Conservation (phyloP, 2,329 filamentous ascomycete species). For the Paecilomyces sp. region DNA sequence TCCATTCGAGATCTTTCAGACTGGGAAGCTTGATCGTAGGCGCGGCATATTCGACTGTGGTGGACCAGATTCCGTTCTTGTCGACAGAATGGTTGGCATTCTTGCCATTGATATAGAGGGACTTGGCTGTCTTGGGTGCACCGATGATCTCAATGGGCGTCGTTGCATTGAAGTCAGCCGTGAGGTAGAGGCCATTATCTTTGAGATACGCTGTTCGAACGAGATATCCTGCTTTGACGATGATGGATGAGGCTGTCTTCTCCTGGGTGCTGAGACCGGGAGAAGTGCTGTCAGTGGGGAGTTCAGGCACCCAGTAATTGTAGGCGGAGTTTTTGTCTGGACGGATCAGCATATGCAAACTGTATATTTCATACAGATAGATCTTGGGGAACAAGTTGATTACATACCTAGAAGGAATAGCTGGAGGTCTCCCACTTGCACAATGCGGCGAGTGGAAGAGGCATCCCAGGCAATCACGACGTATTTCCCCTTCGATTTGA, state of each 20-base stretch:
- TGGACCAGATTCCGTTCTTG: slow-evolving; percentile 43
- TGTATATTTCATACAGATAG: too few relatives aligned
- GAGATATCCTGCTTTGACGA: slow-evolving; percentile 38
- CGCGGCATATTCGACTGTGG: slow-evolving; percentile 43
- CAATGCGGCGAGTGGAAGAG: slow-evolving; percentile 38
- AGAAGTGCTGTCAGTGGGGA: slow-evolving; percentile 18
- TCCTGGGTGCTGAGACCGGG: slow-evolving; percentile 24
- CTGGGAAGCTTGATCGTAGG: slow-evolving; percentile 51
- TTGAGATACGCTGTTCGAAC: slow-evolving; percentile 45
- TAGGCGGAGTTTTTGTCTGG: slow-evolving; percentile 46
- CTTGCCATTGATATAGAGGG: slow-evolving; percentile 56
- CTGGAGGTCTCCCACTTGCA: slow-evolving; percentile 38
- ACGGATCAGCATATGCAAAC: slow-evolving; percentile 7
- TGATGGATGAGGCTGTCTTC: slow-evolving; percentile 26
- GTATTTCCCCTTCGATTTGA: slow-evolving; percentile 19
- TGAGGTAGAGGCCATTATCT: slow-evolving; percentile 53
- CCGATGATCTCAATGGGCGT: slow-evolving; percentile 63
- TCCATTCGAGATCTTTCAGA: slow-evolving; percentile 57
- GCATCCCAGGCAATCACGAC: slow-evolving; percentile 48
- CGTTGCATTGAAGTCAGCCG: slow-evolving; percentile 66
- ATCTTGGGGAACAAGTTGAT: neutral
- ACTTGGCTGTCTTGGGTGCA: slow-evolving; percentile 47
- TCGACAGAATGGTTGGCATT: slow-evolving; percentile 34
- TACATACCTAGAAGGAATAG: slow-evolving; percentile 48
- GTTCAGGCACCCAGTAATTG: slow-evolving; percentile 38